Conservation (phyloP, 495 filamentous ascomycete species). For the Parathielavia appendiculata region DNA sequence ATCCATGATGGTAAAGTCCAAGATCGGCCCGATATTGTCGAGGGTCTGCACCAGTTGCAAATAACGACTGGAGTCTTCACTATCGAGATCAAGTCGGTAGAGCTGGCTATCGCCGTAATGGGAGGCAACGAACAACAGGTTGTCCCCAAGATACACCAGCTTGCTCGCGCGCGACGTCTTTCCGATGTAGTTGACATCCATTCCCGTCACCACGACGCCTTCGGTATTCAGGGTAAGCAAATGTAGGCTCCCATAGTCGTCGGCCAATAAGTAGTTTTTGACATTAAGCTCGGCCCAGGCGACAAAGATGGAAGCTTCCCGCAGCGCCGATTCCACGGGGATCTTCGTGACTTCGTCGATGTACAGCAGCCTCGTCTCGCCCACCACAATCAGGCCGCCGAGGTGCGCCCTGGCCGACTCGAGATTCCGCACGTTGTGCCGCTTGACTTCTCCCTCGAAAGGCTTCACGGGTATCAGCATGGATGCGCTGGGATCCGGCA, state of each 20-base stretch:
- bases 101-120: slow-evolving; percentile 91
- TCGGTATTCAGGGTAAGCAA: slow-evolving; percentile 69
- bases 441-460: slow-evolving; percentile 45
- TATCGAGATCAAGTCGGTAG: slow-evolving; percentile 50
- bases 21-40: slow-evolving; percentile 79
- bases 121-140: slow-evolving; percentile 78
- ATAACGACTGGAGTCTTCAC: slow-evolving; percentile 29
- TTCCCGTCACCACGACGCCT: slow-evolving; percentile 46
- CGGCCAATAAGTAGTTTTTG: slow-evolving; percentile 76
- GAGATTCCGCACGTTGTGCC: slow-evolving; percentile 48
- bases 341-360: slow-evolving; percentile 66
- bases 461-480: slow-evolving; percentile 79
- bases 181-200: slow-evolving; percentile 59
- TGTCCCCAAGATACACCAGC: slow-evolving; percentile 73
- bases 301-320: slow-evolving; percentile 74
- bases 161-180: slow-evolving; percentile 68
- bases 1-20: slow-evolving; percentile 94
- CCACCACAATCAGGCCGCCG: slow-evolving; percentile 75
- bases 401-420: slow-evolving; percentile 44
- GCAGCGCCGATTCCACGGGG: slow-evolving; percentile 53
- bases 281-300: slow-evolving; percentile 82
- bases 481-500: slow-evolving; percentile 67
- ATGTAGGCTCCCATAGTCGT: slow-evolving; percentile 81
- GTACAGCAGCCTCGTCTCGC: slow-evolving; percentile 80
- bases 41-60: slow-evolving; percentile 71